These are phyloP conservation scores for Carex cristatella DNA, from an alignment of 176 grass and related monocot species.

Conservation along the genomic window DNA sequence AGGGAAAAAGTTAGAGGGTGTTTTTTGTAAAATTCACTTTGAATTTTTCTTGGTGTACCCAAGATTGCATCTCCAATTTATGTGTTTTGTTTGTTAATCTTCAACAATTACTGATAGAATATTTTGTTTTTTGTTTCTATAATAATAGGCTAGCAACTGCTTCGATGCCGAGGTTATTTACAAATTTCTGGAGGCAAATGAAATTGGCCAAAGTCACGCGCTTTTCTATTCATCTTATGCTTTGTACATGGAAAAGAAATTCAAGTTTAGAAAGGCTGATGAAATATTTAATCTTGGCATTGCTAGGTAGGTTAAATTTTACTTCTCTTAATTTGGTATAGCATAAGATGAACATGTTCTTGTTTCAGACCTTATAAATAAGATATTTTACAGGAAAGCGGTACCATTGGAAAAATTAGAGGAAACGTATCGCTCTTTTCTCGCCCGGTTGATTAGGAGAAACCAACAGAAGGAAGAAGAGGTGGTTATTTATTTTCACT, in stretches of 20 bases:
- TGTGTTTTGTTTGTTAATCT: no score
- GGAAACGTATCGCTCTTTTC: constrained; percentile 60
- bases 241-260: constrained; percentile 58
- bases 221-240: constrained; percentile 71
- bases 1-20: no score
- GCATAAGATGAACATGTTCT: neutral
- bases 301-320: constrained; percentile 74
- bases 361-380: neutral
- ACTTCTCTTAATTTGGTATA: neutral
- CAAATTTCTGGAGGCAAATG: constrained; percentile 68
- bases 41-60: no score
- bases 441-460: constrained; percentile 50
- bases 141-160: constrained; percentile 61
- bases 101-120: neutral
- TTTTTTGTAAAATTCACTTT: no score
- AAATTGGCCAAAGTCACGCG: constrained; percentile 69
- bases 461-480: constrained; percentile 39
- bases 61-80: neutral
- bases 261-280: constrained; percentile 73
- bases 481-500: constrained; percentile 20
- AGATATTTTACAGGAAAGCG: constrained; percentile 45
- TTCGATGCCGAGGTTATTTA: constrained; percentile 74
- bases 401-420: constrained; percentile 68
- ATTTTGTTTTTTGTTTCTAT: constrained; percentile 18
- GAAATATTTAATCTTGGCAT: constrained; percentile 80